Evolutionary conservation across 306 rosid genomes (phyloP).

Genomic region (Vigna angularis): DNA sequence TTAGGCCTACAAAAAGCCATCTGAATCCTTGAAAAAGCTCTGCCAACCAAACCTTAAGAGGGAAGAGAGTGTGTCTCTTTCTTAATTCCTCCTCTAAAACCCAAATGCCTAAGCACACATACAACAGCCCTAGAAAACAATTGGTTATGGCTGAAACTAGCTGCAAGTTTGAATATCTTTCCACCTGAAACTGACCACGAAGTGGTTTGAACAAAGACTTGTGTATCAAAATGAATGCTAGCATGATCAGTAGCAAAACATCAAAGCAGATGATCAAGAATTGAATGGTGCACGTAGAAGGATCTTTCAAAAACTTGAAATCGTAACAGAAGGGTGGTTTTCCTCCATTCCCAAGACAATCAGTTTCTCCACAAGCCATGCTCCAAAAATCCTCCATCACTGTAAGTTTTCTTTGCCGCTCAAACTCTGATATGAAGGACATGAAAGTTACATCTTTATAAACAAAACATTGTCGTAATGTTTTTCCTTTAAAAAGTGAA

Average conservation of each 20-base stretch:
- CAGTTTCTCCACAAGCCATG: conserved; percentile 57
- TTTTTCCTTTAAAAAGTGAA: not conserved
- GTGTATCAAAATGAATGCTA: conserved; percentile 50
- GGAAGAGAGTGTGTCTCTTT: conserved; percentile 45
- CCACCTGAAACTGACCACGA: conserved; percentile 28
- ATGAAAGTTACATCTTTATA: not conserved
- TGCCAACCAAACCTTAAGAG: conserved; percentile 53
- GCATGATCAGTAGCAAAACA: conserved; percentile 53
- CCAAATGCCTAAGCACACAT: conserved; percentile 59
- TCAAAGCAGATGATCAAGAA: conserved; percentile 51
- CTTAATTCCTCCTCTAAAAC: conserved; percentile 57
- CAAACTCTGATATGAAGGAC: conserved; percentile 21
- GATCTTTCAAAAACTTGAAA: conserved; percentile 47
- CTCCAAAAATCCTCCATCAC: conserved; percentile 54
- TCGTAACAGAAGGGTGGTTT: conserved; percentile 35
- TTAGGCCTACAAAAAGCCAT: conserved; percentile 53
- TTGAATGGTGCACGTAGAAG: conserved; percentile 58
- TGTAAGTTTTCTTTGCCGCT: not conserved
- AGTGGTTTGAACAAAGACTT: conserved; percentile 42
- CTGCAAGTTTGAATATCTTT: conserved; percentile 45
- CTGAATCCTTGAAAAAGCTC: conserved; percentile 56
- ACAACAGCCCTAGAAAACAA: conserved; percentile 53
- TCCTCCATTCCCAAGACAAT: conserved; percentile 41
- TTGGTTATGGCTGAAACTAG: conserved; percentile 47
- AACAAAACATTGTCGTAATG: not conserved